Evolutionary conservation across 148 eudicot genomes (phyloP), one percentile per base, ranked within the genome.

Genomic region (Beta vulgaris): DNA sequence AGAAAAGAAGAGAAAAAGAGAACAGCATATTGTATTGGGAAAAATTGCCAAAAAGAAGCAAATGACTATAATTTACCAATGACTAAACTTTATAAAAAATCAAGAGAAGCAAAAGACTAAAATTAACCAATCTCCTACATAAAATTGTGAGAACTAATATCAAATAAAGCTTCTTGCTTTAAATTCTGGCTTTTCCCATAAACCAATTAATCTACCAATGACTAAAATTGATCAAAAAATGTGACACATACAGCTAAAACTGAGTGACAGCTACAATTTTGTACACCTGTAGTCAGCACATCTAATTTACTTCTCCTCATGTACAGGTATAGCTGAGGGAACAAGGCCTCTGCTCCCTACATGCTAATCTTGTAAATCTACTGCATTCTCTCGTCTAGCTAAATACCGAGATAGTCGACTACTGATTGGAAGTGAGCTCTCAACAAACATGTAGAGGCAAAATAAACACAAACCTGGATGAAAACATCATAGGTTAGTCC

Each of bases 391-490:
- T 79, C 87, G 87, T 85, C 89, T 83, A 51, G 81, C 74, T 39
- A 85, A 36, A 69, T 80, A 67, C 71, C 62, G 76, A 76, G 87
- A 83, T 68, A 85, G 69, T 78, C 83, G 81, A 51, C 88, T 23
- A 64, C 78, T 81, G 67, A 80, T 75, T 31, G 85, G 81, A 59
- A 85, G 77, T 42, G 97, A 94, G 75, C 84, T 86, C 66, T 91
- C 96, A 7, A 86, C 85, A 49, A 90, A 76, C 82, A 88, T 70
- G 82, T 87, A 88, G 59, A 94, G 82, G 80, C 98, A 90, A 71
- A 87, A 87, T 71, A 94, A 79, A 87, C 98, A 91, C 79, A 94
- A 80, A 57, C 98, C 98, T 93, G 88, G 68, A 73, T 29, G 40
- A 75, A 39, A 71, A 61, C 36, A 59, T 23, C 35, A 71, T 13